Evolutionary conservation across 2,329 filamentous ascomycete genomes (phyloP), one percentile per base, ranked within the genome.

Genomic region (Penicillium sp.): DNA sequence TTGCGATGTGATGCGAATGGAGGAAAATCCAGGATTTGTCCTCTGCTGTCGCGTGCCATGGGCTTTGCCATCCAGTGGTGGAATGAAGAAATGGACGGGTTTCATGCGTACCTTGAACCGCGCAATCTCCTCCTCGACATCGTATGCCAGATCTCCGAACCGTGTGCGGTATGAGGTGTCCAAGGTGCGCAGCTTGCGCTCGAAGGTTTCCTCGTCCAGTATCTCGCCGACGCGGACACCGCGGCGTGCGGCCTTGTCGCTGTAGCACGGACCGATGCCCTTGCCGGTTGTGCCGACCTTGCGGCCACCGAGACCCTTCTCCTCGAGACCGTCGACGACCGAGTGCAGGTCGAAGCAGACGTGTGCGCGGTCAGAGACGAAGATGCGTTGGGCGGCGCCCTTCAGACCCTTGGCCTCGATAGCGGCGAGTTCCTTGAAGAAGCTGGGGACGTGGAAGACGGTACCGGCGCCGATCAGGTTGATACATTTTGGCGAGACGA

Each of bases 171-270:
- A 86, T 10, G 78, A 65, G 51, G 72, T 68, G 54, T 80, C 80
- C 60, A 86, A 66, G 9, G 76, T 71, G 54, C 80, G 75, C 59
- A 85, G 66, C 66, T 82, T 83, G 9, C 68, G 68, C 69, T 85
- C 82, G 61, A 85, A 82, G 35, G 78, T 68, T 42, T 72, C 72
- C 71, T 84, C 80, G 60, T 83, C 77, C 66, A 84, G 76, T 55
- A 86, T 75, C 61, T 85, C 82, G 37, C 79, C 79, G 52, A 87
- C 75, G 52, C 81, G 80, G 35, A 86, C 76, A 61, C 84, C 84
- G 40, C 79, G 79, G 55, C 84, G 75, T 6, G 82, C 79, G 59
- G 83, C 83, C 73, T 86, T 86, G 64, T 82, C 82, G 65, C 80
- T 83, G 73, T 86, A 86, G 59, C 82, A 82, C 65, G 84, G 84